Evolutionary conservation across 2,329 filamentous ascomycete genomes (phyloP), one percentile per base, ranked within the genome.

Genomic region (Phyllosticta citribraziliensis): DNA sequence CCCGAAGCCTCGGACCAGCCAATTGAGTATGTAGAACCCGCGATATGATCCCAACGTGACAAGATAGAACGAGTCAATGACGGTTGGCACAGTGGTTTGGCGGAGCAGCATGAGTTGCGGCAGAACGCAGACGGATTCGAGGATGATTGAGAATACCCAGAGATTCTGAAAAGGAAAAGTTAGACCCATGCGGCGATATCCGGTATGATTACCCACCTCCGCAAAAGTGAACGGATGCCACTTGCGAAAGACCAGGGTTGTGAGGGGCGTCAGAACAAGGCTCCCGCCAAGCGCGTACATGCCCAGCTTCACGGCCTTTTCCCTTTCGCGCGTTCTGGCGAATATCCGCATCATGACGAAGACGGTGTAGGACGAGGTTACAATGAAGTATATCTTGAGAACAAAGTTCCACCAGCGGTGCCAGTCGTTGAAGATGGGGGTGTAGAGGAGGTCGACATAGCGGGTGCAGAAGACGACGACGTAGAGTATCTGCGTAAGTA

Each of bases 41-140:
- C 93, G 89, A 76, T 97, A 97, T 12, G 87, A 87, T 40, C 92
- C 93, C 1, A 97, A 83, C 0, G 91, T 86, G 56, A 94, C 79
- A 60, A 97, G 88, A 75, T 97, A 97, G 77, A 89, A 96, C n/a
- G 90, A 96, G 73, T 96, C 90, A 75, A 97, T 92, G 55, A 97
- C 93, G 56, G 93, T 97, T 0, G 93, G 93, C 0, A 97, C 91
- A 25, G 87, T 91, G n/a, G 93, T 97, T 74, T 97, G 91, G 63
- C 93, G 89, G 14, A 97, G 84, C 52, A 97, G 86, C 5, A 97
- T 83, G 1, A 97, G 86, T 73, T 97, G 93, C 0, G 93, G 93
- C 20, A 97, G 85, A 35, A 97, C 85, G 73, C 89, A 94, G 63
- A 95, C 84, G 35, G 91, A 93, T 76, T 97, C 93, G 69, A 97